Evolutionary conservation across 1,284 basidiomycete genomes (phyloP), one percentile per base, ranked within the genome.

Genomic region (Earliella scabrosa): DNA sequence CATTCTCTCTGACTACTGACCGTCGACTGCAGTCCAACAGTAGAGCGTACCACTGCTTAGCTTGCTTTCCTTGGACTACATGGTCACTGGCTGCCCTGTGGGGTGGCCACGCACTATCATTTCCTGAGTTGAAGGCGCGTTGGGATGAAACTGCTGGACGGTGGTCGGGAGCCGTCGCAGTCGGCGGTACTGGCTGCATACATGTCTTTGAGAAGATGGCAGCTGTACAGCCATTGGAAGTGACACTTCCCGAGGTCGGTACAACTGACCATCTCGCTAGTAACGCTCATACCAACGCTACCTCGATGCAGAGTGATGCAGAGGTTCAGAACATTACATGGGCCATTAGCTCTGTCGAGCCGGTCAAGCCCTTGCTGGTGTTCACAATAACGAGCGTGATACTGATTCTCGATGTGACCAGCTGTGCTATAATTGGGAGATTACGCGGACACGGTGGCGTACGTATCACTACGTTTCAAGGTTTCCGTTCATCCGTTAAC

Each of bases 401-500:
- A 18, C 83, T 82, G 63, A 72, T 88, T 20, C 76, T 82, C 62
- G 76, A 83, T 56, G 70, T 80, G 4, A 70, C 70, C 44, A 69
- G 65, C 16, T 71, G 72, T 31, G 66, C 68, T 3, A 56, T 84
- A 9, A 54, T 79, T 3, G 77, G 83, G 13, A 73, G 71, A 54
- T 71, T 87, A 31, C 81, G 83, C 48, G 88, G 88, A 1, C 89
- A 91, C 64, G 88, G 88, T 24, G 85, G 83, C 31, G 88, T 88
- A 71, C 69, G 82, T 68, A 3, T 26, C 6, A 20, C 53, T 20
- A 50, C 24, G 48, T 21, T 52, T 13, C 41, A 7, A 16, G 44
- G n/a, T 23, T 8, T 31, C 43, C 3, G 45, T 48, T 23, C 24
- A n/a, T 49, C 64, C 50, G 61, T 27, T 7, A 31, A 41, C 21